Evolutionary conservation across 805 yeast species (phyloP), one percentile per base, ranked within the genome.

Genomic region (Hanseniaspora guilliermondii): DNA sequence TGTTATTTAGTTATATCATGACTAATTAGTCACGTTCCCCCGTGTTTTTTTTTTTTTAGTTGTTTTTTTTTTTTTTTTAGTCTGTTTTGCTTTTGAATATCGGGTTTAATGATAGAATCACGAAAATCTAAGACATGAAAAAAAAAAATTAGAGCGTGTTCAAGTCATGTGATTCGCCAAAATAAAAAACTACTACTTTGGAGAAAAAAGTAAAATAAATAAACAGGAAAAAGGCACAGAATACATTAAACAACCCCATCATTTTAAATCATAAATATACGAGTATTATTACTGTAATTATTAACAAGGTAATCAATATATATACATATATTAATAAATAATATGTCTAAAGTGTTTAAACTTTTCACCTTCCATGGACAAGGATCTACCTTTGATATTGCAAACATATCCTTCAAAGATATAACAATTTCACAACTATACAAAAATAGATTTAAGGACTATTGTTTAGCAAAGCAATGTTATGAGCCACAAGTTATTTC

Each of bases 311-410:
- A 25, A 44, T 12, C 16, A n/a, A n/a, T n/a, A n/a, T n/a, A n/a
- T n/a, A n/a, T n/a, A n/a, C n/a, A n/a, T n/a, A n/a, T 5, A 30
- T 30, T 30, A 2, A 6, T 30, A 30, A 4, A 6, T 11, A 7
- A 11, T 30, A 30, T 49, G 53, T 52, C 55, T 3, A 52, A 52
- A 25, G 17, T n/a, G 3, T 36, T 52, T 2, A 62, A 61, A 53
- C 48, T 66, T 19, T 49, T 66, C 8, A 65, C 69, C 2, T 66
- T 67, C 49, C 69, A 69, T 16, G 70, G 70, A 12, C 70, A 67
- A 58, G 70, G 70, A 4, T 64, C 69, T 58, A 11, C 52, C 61
- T 48, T 63, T 58, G 53, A 57, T 63, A 25, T 60, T 62, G 30
- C 57, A 62, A 32, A 59, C 61, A 53, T 60, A 59, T 42, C 61